Evolutionary conservation across 2,329 filamentous ascomycete genomes (phyloP).

Genomic region (Fusarium gaditjirri): DNA sequence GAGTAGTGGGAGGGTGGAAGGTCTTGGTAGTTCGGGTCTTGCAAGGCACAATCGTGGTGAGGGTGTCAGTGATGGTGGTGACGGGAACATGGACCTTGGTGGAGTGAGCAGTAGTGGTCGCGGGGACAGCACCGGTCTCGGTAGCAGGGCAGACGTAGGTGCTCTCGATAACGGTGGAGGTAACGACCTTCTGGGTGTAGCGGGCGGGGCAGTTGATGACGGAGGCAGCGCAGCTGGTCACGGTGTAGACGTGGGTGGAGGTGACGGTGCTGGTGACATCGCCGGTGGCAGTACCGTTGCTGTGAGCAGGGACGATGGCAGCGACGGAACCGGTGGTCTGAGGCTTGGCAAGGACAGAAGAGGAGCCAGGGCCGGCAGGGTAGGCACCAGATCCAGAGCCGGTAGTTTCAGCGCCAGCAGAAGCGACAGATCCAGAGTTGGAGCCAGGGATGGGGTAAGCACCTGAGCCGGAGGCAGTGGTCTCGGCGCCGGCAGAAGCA

Average conservation of each 20-base stretch:
- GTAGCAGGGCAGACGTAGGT: constrained; percentile 41
- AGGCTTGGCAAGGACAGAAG: not conserved
- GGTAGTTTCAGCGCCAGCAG: not conserved
- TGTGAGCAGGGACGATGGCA: not conserved
- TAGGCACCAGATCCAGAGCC: not conserved
- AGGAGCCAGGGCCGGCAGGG: not conserved
- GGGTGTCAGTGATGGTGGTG: constrained; percentile 41
- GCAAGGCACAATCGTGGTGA: constrained; percentile 42
- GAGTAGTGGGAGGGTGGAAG: constrained; percentile 37
- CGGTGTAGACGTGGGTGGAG: constrained; percentile 43
- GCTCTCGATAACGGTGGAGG: constrained; percentile 36
- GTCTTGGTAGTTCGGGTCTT: constrained; percentile 40
- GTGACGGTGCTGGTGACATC: constrained; percentile 39
- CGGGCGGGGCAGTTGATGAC: constrained; percentile 54
- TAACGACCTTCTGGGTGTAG: constrained; percentile 49
- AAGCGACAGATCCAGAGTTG: not conserved
- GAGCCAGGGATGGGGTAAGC: not conserved
- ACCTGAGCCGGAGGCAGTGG: not conserved
- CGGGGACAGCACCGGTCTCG: constrained; percentile 21
- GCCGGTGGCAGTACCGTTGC: constrained; percentile 14
- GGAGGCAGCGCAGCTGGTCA: constrained; percentile 52
- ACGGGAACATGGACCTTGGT: constrained; percentile 21
- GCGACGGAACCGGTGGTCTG: constrained; percentile 1
- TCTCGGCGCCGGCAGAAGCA: not conserved
- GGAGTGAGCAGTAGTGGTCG: constrained; percentile 16